Evolutionary conservation across 768 basidiomycete genomes (phyloP), one percentile per base, ranked within the genome.

Genomic region (Strobilomyces dryophilus): DNA sequence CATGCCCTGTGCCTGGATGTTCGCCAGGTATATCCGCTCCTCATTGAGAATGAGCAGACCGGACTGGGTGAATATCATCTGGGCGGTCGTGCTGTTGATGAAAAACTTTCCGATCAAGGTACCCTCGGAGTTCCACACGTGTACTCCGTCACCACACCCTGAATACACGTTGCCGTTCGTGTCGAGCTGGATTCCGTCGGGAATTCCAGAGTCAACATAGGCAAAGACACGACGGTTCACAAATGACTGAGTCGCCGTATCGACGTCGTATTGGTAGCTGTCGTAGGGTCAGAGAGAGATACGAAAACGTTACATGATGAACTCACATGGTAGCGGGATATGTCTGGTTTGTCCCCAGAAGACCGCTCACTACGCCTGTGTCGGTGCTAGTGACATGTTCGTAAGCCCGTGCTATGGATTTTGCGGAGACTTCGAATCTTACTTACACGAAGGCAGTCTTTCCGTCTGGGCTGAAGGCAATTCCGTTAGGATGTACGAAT

Each of bases 201-300:
- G 79, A 29, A 83, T 68, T 1, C 85, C 87, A 20, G 83, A 73
- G 53, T 88, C 87, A 8, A 71, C 61, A 56, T 81, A 87, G 0
- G 86, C 85, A 57, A 89, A 85, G 14, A 87, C 75, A 5, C 85
- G 78, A 21, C 84, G 77, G 61, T 87, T 82, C 43, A 45, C 66
- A 63, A 87, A 83, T 2, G 73, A 65, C 40, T 82, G 75, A 0
- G 79, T 79, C 34, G 59, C 69, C 21, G 76, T 67, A 54, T 85
- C 79, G 39, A 89, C 81, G 60, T 88, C 85, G 59, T 77, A 89
- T 11, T 77, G 79, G 56, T 88, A 88, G 46, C 85, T 87, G n/a
- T 52, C 8, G 44, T 8, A 21, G 4, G 10, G 15, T 55, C 1
- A 54, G 49, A 29, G 40, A 35, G 9, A 32, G 34, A n/a, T n/a